A percentile compares a stretch with the other conserved stretches of the same genome.
Evolutionary conservation across 129 eudicot genomes (phyloP).

Genomic region (sunflower (Helianthus annuus)): HanXRQr2.0-SUNRISE NC_035446.2:128227435-128227934

Average conservation of each 20-base stretch:
- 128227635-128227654: slow-evolving; percentile 15
- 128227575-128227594: too few species aligned
- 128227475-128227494: too few species aligned
- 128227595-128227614: too few species aligned
- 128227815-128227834: slow-evolving; percentile 11
- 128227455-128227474: too few species aligned
- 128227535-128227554: too few species aligned
- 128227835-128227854: slow-evolving; percentile 14
- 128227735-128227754: slow-evolving; percentile 3
- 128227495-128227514: too few species aligned
- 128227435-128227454: too few species aligned
- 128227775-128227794: slow-evolving; percentile 11
- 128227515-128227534: too few species aligned
- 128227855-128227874: slow-evolving; percentile 1
- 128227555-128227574: too few species aligned
- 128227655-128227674: neutral
- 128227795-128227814: slow-evolving; percentile 28
- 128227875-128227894: slow-evolving; percentile 18
- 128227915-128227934: slow-evolving; percentile 24
- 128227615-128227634: slow-evolving; percentile 1
- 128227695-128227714: neutral
- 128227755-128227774: slow-evolving; percentile 7
- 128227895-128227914: slow-evolving; percentile 10
- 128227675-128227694: slow-evolving; percentile 2
- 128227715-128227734: slow-evolving; percentile 6